A percentile compares a stretch with the other conserved stretches of the same genome.
phyloP scores from a whole-genome alignment of 1,284 basidiomycete genomes.

The Trametes versicolor region DNA sequence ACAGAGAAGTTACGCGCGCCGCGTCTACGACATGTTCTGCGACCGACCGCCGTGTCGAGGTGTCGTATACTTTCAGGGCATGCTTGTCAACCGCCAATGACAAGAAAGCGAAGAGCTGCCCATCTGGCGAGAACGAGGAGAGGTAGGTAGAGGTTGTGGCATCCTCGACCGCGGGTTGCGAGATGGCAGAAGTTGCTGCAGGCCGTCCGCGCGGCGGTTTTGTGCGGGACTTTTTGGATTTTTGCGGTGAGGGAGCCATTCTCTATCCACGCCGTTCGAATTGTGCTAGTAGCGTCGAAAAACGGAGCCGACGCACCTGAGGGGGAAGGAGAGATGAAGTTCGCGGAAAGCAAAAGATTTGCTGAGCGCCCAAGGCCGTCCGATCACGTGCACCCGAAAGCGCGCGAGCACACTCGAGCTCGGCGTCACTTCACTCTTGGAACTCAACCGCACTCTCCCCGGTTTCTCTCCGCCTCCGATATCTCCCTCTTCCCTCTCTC shows the following conservation, averaged over 20 bases:
- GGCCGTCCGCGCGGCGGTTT: conserved; percentile 66
- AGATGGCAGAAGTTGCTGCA: conserved; percentile 63
- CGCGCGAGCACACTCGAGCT: neutral
- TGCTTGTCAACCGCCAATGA: conserved; percentile 81
- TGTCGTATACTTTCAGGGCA: conserved; percentile 73
- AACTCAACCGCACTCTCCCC: conserved; percentile 19
- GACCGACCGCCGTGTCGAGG: conserved; percentile 60
- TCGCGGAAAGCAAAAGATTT: conserved; percentile 33
- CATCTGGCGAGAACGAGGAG: conserved; percentile 71
- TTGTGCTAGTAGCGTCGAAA: neutral
- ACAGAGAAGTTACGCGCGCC: conserved; percentile 62
- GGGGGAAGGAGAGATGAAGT: conserved; percentile 19
- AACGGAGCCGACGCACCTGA: conserved; percentile 21
- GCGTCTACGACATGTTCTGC: conserved; percentile 69
- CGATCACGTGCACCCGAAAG: conserved; percentile 21
- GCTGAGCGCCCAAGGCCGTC: conserved; percentile 26
- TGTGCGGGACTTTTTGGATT: conserved; percentile 59
- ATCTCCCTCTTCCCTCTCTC: neutral
- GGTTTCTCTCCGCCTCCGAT: conserved; percentile 5
- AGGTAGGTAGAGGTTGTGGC: conserved; percentile 54
- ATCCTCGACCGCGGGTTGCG: conserved; percentile 66
- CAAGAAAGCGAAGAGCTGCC: conserved; percentile 69
- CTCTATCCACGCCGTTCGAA: neutral
- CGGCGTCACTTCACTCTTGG: neutral
- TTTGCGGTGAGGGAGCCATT: conserved; percentile 53